Percentiles rank a stretch among this genome's conserved stretches.
These are phyloP conservation scores for Sporothrix globosa DNA, from an alignment of 2,329 filamentous ascomycete species.

Conservation along the genomic window DNA sequence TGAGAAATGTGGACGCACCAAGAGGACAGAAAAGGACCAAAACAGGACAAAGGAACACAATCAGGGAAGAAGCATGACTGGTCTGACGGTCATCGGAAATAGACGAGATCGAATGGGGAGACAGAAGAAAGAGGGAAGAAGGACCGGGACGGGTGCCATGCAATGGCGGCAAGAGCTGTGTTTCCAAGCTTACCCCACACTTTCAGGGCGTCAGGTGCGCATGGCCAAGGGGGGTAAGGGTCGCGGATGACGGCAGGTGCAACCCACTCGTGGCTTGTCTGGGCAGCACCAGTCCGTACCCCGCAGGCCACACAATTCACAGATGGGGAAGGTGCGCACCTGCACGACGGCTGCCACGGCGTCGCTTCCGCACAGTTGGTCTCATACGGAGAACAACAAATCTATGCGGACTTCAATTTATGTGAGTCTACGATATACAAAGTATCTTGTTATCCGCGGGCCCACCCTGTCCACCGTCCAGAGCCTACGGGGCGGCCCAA, in stretches of 20 bases:
- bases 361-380: not conserved
- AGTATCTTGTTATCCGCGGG: too few relatives aligned
- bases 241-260: slow-evolving; percentile 31
- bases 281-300: slow-evolving; percentile 17
- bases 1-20: not conserved
- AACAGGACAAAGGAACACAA: slow-evolving; percentile 14
- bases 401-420: not conserved
- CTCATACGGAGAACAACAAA: not conserved
- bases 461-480: too few relatives aligned
- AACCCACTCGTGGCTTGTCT: slow-evolving; percentile 24
- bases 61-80: not conserved
- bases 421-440: not conserved
- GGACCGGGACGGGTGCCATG: not conserved
- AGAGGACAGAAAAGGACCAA: not conserved
- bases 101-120: not conserved
- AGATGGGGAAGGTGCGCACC: slow-evolving; percentile 27
- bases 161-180: slow-evolving; percentile 26
- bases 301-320: slow-evolving; percentile 23
- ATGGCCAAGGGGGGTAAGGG: slow-evolving; percentile 17
- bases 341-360: not conserved
- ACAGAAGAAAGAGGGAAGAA: not conserved
- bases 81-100: not conserved
- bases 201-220: slow-evolving; percentile 28
- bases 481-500: not conserved
- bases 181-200: slow-evolving; percentile 32